Conservation (phyloP, 148 eudicot genomes). For the Dianthus caryophyllus region DNA sequence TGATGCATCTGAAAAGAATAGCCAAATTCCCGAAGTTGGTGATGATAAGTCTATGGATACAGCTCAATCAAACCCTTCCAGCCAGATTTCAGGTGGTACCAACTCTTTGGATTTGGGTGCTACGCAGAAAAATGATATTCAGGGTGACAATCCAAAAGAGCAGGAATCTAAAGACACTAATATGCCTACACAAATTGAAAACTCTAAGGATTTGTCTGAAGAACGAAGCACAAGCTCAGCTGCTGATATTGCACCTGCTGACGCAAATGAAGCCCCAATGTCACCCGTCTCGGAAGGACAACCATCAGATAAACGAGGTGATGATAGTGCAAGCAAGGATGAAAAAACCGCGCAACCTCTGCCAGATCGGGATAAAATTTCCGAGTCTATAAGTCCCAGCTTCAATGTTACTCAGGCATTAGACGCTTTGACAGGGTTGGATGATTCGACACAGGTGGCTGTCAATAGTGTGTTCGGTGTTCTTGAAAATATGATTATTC, state of each 20-base stretch:
- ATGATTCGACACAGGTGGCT: constrained; percentile 94
- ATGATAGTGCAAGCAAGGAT: constrained; percentile 35
- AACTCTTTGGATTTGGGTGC: constrained; percentile 25
- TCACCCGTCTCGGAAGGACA: constrained; percentile 36
- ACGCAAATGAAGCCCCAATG: constrained; percentile 33
- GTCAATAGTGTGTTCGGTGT: constrained; percentile 88
- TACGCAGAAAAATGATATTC: constrained; percentile 22
- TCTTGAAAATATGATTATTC: constrained; percentile 79
- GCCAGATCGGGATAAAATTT: constrained; percentile 32
- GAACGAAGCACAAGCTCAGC: constrained; percentile 33
- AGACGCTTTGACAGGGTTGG: constrained; percentile 73
- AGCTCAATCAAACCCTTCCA: constrained; percentile 21
- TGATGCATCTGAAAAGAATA: constrained; percentile 29
- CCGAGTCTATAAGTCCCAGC: constrained; percentile 31
- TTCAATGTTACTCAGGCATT: constrained; percentile 77
- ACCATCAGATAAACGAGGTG: constrained; percentile 34
- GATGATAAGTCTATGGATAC: constrained; percentile 30
- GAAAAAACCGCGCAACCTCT: constrained; percentile 32
- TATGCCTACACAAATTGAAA: constrained; percentile 24
- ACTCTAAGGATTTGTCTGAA: constrained; percentile 22
- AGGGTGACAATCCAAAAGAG: constrained; percentile 26
- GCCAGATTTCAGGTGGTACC: constrained; percentile 20
- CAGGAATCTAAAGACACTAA: constrained; percentile 27
- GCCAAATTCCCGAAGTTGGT: constrained; percentile 26
- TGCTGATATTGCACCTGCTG: constrained; percentile 25